Percentiles rank a stretch among this genome's conserved stretches.
These are phyloP conservation scores for Leccinellum luteum DNA, from an alignment of 768 basidiomycete genomes.

Conservation along the genomic window DNA sequence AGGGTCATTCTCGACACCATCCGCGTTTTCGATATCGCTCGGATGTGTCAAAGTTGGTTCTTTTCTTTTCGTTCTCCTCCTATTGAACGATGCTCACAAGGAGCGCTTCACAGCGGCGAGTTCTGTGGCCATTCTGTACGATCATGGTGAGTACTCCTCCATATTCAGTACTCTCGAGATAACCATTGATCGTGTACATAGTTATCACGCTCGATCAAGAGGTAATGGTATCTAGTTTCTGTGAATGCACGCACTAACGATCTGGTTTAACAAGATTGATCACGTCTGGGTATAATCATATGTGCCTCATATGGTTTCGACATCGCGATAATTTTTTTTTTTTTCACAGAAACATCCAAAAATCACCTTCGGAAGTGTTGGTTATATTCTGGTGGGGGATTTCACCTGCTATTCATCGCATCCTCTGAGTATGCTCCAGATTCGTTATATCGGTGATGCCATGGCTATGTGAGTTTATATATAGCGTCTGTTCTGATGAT, in stretches of 20 bases:
- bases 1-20: not conserved
- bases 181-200: not conserved
- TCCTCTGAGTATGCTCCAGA: not conserved
- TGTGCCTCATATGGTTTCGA: not conserved
- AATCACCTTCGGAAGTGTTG: constrained; percentile 14
- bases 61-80: too few relatives aligned
- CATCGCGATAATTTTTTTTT: not conserved
- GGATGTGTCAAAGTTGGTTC: not conserved
- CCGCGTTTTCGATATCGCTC: too few relatives aligned
- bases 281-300: not conserved
- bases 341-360: constrained; percentile 3
- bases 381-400: constrained; percentile 4
- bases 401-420: not conserved
- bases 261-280: not conserved
- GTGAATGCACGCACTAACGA: not conserved
- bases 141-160: constrained; percentile 1
- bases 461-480: constrained; percentile 9
- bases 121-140: not conserved
- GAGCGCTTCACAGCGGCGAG: not conserved
- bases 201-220: constrained; percentile 5
- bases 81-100: not conserved
- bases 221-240: not conserved
- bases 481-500: not conserved
- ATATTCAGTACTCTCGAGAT: not conserved
- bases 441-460: constrained; percentile 12